Evolutionary conservation across 75 land plant species (phyloP).

Genomic region (Picea sitchensis): DNA sequence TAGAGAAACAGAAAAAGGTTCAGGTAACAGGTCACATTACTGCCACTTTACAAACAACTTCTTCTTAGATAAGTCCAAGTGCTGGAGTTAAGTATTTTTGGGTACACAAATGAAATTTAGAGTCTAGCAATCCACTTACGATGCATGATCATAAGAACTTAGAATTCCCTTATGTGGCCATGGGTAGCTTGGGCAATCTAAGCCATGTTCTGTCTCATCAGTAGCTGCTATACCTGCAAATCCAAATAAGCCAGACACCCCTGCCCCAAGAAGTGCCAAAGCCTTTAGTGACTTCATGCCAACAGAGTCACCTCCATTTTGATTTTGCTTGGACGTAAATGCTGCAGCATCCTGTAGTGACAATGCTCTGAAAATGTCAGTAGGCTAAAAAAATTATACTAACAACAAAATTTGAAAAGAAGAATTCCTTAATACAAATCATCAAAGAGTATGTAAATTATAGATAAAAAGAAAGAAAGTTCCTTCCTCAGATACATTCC

Average conservation of each 20-base stretch:
- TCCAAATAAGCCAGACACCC: conserved; percentile 65
- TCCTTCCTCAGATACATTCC: too few species aligned
- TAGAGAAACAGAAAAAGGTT: not conserved
- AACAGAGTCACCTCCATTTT: conserved; percentile 26
- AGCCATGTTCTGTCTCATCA: conserved; percentile 96
- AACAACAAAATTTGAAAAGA: too few species aligned
- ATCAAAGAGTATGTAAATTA: too few species aligned
- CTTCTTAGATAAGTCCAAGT: not conserved
- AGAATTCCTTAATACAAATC: too few species aligned
- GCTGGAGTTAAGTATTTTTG: not conserved
- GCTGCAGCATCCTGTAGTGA: conserved; percentile 40
- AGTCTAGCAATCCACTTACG: conserved; percentile 42
- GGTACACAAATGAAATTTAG: not conserved
- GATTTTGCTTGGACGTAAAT: conserved; percentile 29
- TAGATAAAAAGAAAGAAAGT: too few species aligned
- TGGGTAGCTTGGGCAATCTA: conserved; percentile 67
- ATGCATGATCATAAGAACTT: conserved; percentile 88
- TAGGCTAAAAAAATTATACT: too few species aligned
- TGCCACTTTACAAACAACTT: not conserved
- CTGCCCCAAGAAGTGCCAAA: conserved; percentile 74
- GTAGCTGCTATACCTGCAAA: conserved; percentile 72
- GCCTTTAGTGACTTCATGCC: conserved; percentile 49
- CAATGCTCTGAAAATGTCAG: too few species aligned
- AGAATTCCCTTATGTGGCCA: conserved; percentile 93
- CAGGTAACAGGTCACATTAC: conserved; percentile 5